Evolutionary conservation across 495 filamentous ascomycete genomes (phyloP).

Genomic region (Astrocystis sublimbata): DNA sequence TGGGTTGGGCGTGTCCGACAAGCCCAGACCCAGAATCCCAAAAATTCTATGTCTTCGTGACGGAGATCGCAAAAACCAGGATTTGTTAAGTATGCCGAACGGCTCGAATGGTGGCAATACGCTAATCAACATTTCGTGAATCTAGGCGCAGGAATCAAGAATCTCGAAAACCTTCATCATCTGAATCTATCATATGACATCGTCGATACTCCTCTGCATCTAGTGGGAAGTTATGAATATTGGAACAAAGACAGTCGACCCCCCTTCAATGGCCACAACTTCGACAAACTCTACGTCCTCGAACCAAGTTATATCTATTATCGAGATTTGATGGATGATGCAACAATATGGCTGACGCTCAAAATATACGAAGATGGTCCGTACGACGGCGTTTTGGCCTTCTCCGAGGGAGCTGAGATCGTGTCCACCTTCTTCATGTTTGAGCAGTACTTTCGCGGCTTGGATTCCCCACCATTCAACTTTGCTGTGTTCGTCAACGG

Average conservation of each 20-base stretch:
- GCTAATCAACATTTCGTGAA: background rate
- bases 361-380: constrained; percentile 53
- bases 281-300: constrained; percentile 51
- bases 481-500: constrained; percentile 63
- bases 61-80: constrained; percentile 56
- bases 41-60: constrained; percentile 65
- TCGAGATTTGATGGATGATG: constrained; percentile 39
- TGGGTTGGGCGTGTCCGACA: background rate
- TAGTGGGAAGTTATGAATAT: no score
- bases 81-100: constrained; percentile 40
- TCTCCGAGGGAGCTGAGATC: constrained; percentile 60
- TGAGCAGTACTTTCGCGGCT: constrained; percentile 35
- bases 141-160: background rate
- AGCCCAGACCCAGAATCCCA: no score
- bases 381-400: constrained; percentile 62
- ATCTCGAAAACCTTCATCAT: background rate
- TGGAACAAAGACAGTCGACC: no score
- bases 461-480: constrained; percentile 52
- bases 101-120: background rate
- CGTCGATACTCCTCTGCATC: background rate
- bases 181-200: background rate
- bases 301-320: constrained; percentile 31
- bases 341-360: constrained; percentile 50
- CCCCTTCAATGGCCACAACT: background rate
- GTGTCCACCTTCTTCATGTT: constrained; percentile 49